Percentiles rank a stretch among this genome's conserved stretches.
These are phyloP conservation scores for Nothophytophthora sp. DNA, from an alignment of 352 stramenopile species.

Conservation along the genomic window DNA sequence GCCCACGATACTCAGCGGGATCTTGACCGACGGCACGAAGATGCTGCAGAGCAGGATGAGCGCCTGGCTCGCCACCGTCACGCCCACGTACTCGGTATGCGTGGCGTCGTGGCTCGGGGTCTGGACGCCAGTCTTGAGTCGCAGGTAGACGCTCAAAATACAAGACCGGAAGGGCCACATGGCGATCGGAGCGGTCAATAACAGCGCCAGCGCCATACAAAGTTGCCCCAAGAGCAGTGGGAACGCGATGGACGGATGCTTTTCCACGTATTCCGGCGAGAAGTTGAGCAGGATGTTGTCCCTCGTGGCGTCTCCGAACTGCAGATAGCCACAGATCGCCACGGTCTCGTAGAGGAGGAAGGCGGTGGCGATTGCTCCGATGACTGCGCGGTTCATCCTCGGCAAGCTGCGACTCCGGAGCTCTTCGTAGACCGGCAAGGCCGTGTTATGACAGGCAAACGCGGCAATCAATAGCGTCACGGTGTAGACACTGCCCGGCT, in stretches of 20 bases:
- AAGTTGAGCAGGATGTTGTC: conserved; percentile 86
- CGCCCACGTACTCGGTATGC: conserved; percentile 38
- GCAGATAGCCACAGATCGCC: conserved; percentile 67
- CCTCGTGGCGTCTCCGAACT: conserved; percentile 59
- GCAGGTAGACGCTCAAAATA: conserved; percentile 66
- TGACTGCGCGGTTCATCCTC: conserved; percentile 68
- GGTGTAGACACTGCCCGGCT: conserved; percentile 68
- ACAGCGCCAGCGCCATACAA: conserved; percentile 65
- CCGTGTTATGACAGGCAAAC: conserved; percentile 81
- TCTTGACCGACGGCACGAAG: conserved; percentile 79
- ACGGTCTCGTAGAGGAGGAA: conserved; percentile 77
- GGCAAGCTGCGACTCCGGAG: conserved; percentile 48
- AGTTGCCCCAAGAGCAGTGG: conserved; percentile 58
- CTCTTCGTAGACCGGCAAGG: conserved; percentile 78
- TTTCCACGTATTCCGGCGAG: conserved; percentile 51
- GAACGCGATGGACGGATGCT: conserved; percentile 39
- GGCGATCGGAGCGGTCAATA: conserved; percentile 68
- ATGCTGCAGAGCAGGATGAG: conserved; percentile 74
- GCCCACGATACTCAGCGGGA: conserved; percentile 76
- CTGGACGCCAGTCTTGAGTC: conserved; percentile 67
- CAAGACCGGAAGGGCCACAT: conserved; percentile 84
- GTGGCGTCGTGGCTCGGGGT: conserved; percentile 62
- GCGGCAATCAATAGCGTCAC: conserved; percentile 74
- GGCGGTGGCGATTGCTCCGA: conserved; percentile 57
- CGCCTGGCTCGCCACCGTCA: conserved; percentile 52